These are phyloP conservation scores for Chrysanthemum seticuspe DNA, from an alignment of 129 eudicot species.

Conservation along the genomic window DNA sequence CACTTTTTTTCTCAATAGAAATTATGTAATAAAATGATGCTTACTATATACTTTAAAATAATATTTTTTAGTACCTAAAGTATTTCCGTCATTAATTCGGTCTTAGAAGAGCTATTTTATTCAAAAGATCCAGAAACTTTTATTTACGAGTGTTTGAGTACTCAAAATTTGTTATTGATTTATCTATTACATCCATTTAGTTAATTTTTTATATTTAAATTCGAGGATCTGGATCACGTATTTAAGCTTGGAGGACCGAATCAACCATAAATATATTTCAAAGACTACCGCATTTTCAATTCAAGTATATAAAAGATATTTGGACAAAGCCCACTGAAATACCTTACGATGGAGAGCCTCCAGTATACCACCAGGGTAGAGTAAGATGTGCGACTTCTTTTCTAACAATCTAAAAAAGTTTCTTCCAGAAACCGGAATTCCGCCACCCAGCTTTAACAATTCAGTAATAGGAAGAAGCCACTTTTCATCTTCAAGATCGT, in stretches of 20 bases:
- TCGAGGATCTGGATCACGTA: too few relatives aligned
- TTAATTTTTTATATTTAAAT: too few relatives aligned
- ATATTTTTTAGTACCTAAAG: too few relatives aligned
- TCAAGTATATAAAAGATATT: neutral
- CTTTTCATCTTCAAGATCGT: neutral
- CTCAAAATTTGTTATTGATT: too few relatives aligned
- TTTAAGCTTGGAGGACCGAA: neutral
- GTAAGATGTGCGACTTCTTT: conserved; percentile 24
- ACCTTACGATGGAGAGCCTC: conserved; percentile 39
- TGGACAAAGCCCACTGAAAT: neutral
- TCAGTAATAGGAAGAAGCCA: conserved; percentile 16
- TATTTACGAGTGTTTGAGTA: too few relatives aligned
- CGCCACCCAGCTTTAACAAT: conserved; percentile 20
- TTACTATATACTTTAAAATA: neutral
- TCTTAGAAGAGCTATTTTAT: too few relatives aligned
- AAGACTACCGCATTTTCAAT: neutral
- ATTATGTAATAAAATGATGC: neutral
- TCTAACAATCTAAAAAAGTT: conserved; percentile 26
- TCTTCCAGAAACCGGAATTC: conserved; percentile 33
- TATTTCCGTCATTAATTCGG: too few relatives aligned
- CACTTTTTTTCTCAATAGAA: neutral
- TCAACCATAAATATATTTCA: neutral
- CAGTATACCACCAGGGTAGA: conserved; percentile 37
- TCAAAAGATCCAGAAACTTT: too few relatives aligned
- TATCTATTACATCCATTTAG: too few relatives aligned